These are phyloP conservation scores for Amniculicola lignicola DNA, from an alignment of 495 filamentous ascomycete genomes.

Conservation along the genomic window DNA sequence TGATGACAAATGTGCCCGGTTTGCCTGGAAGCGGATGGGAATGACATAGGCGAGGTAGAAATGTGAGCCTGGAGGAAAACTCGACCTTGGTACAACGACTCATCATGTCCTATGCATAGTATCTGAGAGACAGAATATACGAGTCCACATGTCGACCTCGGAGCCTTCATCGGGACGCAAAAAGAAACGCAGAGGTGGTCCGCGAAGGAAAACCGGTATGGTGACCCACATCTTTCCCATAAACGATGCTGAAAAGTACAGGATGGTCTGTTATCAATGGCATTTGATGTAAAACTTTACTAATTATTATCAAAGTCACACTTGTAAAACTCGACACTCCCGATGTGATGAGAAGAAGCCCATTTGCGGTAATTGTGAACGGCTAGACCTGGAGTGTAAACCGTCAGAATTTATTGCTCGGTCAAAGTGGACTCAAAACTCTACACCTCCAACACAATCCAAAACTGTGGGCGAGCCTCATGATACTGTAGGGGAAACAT, in stretches of 20 bases:
- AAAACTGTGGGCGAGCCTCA: too few relatives aligned
- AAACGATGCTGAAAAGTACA: not conserved
- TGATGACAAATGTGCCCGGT: too few relatives aligned
- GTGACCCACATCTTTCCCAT: not conserved
- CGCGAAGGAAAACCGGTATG: conserved; percentile 25
- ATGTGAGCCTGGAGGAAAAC: too few relatives aligned
- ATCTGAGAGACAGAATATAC: too few relatives aligned
- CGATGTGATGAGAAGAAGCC: conserved; percentile 32
- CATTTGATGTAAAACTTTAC: not conserved
- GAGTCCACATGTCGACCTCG: too few relatives aligned
- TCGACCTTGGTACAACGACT: too few relatives aligned
- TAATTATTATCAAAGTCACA: conserved; percentile 7
- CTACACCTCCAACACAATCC: not conserved
- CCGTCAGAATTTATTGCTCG: conserved; percentile 29
- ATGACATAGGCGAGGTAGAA: too few relatives aligned
- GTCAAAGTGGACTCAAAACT: conserved; percentile 17
- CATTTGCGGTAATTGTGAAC: conserved; percentile 25
- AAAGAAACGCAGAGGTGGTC: conserved; percentile 23
- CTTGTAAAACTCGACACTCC: conserved; percentile 27
- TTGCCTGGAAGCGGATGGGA: too few relatives aligned
- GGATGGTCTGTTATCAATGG: not conserved
- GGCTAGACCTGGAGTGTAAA: conserved; percentile 25
- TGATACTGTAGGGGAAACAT: too few relatives aligned
- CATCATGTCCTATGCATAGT: too few relatives aligned
- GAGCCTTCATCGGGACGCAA: too few relatives aligned